phyloP scores from a whole-genome alignment of 441 rosid genomes.

The Populus hybrid region DNA sequence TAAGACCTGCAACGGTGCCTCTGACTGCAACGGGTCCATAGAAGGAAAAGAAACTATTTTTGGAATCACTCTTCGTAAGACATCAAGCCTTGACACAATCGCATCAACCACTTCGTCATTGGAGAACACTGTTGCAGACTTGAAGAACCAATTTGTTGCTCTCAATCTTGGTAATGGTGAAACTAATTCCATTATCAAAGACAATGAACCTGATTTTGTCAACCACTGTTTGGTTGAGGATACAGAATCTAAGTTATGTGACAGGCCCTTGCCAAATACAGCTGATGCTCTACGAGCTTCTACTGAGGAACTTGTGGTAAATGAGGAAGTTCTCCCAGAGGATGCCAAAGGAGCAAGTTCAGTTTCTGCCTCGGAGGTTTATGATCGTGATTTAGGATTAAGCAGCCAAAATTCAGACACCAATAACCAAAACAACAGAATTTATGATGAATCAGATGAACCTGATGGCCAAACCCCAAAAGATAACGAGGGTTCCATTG shows the following conservation, averaged over 20 bases:
- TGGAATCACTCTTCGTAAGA: conserved; percentile 11
- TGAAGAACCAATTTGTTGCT: conserved; percentile 22
- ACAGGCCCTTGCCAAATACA: conserved; percentile 19
- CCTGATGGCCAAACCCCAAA: conserved; percentile 7
- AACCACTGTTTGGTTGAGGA: conserved; percentile 1
- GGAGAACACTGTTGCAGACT: conserved; percentile 15
- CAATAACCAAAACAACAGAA: conserved; percentile 10
- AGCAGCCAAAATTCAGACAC: conserved; percentile 16
- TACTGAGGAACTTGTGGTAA: conserved; percentile 9
- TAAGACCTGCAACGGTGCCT: conserved; percentile 16
- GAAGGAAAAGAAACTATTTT: conserved; percentile 11
- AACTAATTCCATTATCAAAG: conserved; percentile 7
- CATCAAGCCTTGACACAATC: conserved; percentile 16
- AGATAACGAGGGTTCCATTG: conserved; percentile 5
- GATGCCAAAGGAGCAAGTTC: conserved; percentile 8
- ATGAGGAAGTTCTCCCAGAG: conserved; percentile 18
- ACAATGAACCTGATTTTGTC: conserved; percentile 12
- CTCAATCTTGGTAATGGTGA: conserved; percentile 9
- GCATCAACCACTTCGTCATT: conserved; percentile 2
- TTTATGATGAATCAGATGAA: conserved; percentile 19
- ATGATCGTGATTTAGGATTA: conserved; percentile 11
- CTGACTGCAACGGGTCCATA: conserved; percentile 10
- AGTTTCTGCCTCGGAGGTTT: conserved; percentile 18
- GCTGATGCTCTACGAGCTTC: conserved; percentile 17
- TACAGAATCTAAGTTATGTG: conserved; percentile 4